A percentile compares a stretch with the other conserved stretches of the same genome.
phyloP scores from a whole-genome alignment of 345 rosid species.

The Hypericum androsaemum region DNA sequence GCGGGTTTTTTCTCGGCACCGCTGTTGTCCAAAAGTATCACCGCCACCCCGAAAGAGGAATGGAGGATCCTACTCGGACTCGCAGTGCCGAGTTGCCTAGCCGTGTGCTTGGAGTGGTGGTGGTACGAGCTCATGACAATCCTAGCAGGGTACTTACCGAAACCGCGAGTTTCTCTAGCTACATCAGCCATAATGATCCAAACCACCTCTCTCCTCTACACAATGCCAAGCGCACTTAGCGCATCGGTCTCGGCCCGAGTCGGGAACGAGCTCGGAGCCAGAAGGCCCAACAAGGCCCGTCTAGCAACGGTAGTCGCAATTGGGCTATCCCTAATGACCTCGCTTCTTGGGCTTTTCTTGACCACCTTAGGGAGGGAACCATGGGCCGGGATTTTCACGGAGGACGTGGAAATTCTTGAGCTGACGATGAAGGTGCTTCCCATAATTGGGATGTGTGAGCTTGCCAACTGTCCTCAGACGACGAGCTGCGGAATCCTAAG shows the following conservation, averaged over 20 bases:
- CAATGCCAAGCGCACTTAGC: conserved; percentile 61
- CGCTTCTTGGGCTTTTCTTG: conserved; percentile 45
- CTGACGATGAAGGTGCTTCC: conserved; percentile 57
- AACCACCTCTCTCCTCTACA: conserved; percentile 78
- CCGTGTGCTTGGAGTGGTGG: conserved; percentile 96
- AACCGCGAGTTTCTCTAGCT: conserved; percentile 51
- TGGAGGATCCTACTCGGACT: conserved; percentile 55
- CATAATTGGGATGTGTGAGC: conserved; percentile 75
- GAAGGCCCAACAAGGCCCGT: conserved; percentile 49
- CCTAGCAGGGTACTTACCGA: conserved; percentile 55
- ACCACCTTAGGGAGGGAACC: conserved; percentile 55
- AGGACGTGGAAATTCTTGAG: conserved; percentile 41
- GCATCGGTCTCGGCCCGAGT: conserved; percentile 75
- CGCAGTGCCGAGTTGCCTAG: conserved; percentile 74
- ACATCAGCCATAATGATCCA: conserved; percentile 74
- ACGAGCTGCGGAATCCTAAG: conserved; percentile 79
- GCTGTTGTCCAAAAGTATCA: neutral
- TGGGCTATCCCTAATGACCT: conserved; percentile 38
- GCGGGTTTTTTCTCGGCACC: neutral
- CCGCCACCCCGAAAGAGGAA: conserved; percentile 15
- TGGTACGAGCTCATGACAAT: conserved; percentile 97
- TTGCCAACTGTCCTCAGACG: conserved; percentile 93
- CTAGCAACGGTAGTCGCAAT: conserved; percentile 48
- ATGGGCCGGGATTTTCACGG: conserved; percentile 63
- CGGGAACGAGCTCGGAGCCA: conserved; percentile 82